Base-by-base conservation (phyloP, 2,329 filamentous ascomycete species). In the Gaeumannomyces tritici region DNA sequence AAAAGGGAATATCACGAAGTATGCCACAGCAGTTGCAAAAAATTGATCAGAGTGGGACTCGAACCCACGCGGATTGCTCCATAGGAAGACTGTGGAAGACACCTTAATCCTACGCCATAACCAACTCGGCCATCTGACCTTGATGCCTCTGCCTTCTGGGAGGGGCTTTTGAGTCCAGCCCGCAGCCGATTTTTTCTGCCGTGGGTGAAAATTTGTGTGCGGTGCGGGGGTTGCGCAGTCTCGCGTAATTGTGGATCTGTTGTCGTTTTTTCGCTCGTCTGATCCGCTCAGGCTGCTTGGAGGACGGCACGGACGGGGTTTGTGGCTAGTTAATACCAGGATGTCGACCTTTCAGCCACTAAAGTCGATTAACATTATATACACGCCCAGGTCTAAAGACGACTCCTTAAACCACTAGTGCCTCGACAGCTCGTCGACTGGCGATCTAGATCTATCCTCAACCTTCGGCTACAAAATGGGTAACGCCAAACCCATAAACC, bases 61-160 rank as follows among this genome's bases (percentile, higher is more conserved):
- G 65, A 66, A 66, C 65, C 65, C 65, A 66, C 65, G 65, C 65
- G 63, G 60, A 57, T 61, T 61, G 29, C 60, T 57, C 60, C 60
- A 61, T 61, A 59, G 62, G 35, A 61, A 61, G 57, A 21, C 9
- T 35, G 56, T 33, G 29, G n/a, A 26, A 24, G 11, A 6, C 42
- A 51, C 42, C 42, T 51, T 51, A 51, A 51, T 51, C 42, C 42
- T 51, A 51, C 42, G 42, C 42, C 42, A 51, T 51, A 51, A 51
- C 42, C 42, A 51, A 51, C 42, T 51, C 42, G 42, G 42, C 42
- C 42, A 51, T 51, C 42, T 51, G 42, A 51, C 42, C 42, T 51
- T 51, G 42, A 42, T 6, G 15, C 35, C 18, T 4, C 15, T 42
- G 13, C 18, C 35, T 18, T 18, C 13, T 42, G 13, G 55, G 21